Percentiles rank a stretch among this genome's conserved stretches.
These are phyloP conservation scores for Pneumocystis sp. DNA, from an alignment of 1,139 yeast genomes.

Conservation along the genomic window DNA sequence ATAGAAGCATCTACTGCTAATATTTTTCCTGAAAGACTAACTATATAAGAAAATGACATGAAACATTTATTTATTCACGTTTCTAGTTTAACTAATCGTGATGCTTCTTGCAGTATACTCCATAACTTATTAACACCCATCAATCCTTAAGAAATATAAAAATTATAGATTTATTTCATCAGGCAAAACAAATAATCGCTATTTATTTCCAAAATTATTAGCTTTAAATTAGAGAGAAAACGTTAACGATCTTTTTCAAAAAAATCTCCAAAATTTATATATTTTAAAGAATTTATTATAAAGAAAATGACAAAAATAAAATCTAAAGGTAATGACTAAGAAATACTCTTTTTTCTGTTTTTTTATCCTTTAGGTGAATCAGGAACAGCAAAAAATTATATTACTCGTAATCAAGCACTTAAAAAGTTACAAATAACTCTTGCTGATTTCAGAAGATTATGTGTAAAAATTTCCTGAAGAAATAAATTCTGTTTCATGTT, in stretches of 20 bases:
- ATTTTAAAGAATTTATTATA: neutral
- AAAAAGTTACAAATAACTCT: constrained; percentile 81
- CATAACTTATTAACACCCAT: constrained; percentile 97
- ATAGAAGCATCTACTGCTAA: constrained; percentile 96
- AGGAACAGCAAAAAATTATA: constrained; percentile 85
- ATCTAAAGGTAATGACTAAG: neutral
- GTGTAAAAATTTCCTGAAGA: constrained; percentile 64
- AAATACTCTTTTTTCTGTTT: neutral
- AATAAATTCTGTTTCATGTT: constrained; percentile 41
- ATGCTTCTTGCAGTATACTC: constrained; percentile 82
- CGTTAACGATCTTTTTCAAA: neutral
- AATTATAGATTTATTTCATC: neutral
- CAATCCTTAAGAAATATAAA: neutral
- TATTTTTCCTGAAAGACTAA: constrained; percentile 35
- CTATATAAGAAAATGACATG: neutral
- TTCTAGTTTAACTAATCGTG: constrained; percentile 79
- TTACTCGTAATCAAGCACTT: constrained; percentile 91
- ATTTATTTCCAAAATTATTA: neutral
- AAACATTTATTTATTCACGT: constrained; percentile 35
- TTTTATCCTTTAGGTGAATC: constrained; percentile 25
- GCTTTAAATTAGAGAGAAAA: neutral
- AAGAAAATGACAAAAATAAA: constrained; percentile 10
- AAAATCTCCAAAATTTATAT: neutral
- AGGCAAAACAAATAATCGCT: too few relatives aligned
- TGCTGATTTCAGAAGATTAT: constrained; percentile 84